A percentile compares a stretch with the other conserved stretches of the same genome.
These are phyloP conservation scores for Mycena vulgaris DNA, from an alignment of 768 basidiomycete species.

Conservation along the genomic window DNA sequence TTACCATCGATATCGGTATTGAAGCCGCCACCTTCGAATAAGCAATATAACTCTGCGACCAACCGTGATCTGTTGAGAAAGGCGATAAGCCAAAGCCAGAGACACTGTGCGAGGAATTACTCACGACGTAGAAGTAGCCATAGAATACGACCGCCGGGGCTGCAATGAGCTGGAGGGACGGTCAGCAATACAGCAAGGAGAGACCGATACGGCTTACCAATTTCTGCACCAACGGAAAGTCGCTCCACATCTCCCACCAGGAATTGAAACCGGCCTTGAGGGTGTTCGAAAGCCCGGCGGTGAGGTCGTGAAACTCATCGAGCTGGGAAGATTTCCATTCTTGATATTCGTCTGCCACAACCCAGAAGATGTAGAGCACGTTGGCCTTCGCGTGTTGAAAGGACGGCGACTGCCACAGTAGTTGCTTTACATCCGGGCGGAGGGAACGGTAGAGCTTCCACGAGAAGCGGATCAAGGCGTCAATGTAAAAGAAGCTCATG, in stretches of 20 bases:
- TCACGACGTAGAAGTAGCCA: constrained; percentile 1
- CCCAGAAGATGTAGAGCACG: background rate
- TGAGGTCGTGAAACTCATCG: background rate
- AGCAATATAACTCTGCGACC: background rate
- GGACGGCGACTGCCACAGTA: background rate
- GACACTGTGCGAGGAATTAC: background rate
- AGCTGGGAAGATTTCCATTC: background rate
- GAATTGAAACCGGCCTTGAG: background rate
- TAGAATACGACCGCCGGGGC: background rate
- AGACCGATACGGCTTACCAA: background rate
- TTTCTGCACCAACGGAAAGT: background rate
- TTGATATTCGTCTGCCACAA: background rate
- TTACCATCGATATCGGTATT: background rate
- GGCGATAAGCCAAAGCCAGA: background rate
- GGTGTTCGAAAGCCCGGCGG: background rate
- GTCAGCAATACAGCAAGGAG: background rate
- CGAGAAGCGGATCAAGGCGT: background rate
- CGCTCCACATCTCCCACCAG: background rate
- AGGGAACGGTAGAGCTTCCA: background rate
- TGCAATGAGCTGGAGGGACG: background rate
- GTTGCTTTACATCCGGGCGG: background rate
- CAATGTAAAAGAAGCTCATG: background rate
- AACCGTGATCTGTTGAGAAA: background rate
- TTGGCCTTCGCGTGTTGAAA: background rate
- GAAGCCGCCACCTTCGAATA: background rate